Percentiles rank a stretch among this genome's conserved stretches.
These are phyloP conservation scores for Acer yangbiense DNA, from an alignment of 345 rosid species.

Conservation along the genomic window DNA sequence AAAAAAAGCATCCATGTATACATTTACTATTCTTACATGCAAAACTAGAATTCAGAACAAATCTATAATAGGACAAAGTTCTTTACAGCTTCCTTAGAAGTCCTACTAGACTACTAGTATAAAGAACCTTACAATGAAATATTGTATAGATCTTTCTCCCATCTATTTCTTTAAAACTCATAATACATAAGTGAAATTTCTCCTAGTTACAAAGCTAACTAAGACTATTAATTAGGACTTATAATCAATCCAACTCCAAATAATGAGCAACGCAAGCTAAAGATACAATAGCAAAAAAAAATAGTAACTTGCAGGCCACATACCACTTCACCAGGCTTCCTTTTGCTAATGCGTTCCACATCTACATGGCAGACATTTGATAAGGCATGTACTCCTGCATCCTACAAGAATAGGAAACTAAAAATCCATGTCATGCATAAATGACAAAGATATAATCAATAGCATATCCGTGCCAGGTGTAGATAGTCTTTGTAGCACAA, in stretches of 20 bases:
- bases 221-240: background rate
- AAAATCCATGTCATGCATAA: background rate
- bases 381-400: slow-evolving; percentile 95
- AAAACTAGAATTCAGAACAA: no score
- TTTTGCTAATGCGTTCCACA: slow-evolving; percentile 81
- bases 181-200: background rate
- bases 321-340: slow-evolving; percentile 94
- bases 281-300: background rate
- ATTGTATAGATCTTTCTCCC: background rate
- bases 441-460: background rate
- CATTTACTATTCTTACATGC: no score
- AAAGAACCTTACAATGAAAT: no score
- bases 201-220: background rate
- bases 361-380: slow-evolving; percentile 98
- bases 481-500: background rate
- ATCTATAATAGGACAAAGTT: no score
- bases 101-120: no score
- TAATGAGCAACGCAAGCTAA: background rate
- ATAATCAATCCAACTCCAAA: background rate
- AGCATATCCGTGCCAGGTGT: background rate
- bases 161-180: background rate
- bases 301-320: background rate
- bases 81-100: no score
- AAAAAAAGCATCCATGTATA: background rate
- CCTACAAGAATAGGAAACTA: slow-evolving; percentile 45